Percentiles rank a stretch among this genome's conserved stretches.
These are phyloP conservation scores for Rhinocladiella mackenziei DNA, from an alignment of 2,329 filamentous ascomycete genomes.

Conservation along the genomic window DNA sequence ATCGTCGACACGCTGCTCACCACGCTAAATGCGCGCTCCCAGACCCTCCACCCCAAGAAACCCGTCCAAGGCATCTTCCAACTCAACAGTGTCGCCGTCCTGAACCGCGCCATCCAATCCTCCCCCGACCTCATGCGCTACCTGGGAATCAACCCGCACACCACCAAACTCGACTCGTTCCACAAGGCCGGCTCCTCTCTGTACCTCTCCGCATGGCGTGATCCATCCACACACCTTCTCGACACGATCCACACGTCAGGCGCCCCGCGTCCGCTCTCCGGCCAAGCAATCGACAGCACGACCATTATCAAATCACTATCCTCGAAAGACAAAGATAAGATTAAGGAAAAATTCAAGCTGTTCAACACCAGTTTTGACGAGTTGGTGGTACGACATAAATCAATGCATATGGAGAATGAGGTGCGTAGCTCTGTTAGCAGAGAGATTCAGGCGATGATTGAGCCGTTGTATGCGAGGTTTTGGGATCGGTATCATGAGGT, in stretches of 20 bases:
- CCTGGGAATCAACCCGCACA: constrained; percentile 59
- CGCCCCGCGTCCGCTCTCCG: constrained; percentile 64
- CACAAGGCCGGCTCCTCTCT: constrained; percentile 77
- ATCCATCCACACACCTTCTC: constrained; percentile 76
- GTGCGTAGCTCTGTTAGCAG: constrained; percentile 74
- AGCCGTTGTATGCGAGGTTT: constrained; percentile 90
- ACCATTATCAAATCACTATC: constrained; percentile 77
- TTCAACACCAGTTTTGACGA: constrained; percentile 93
- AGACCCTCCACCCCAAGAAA: constrained; percentile 69
- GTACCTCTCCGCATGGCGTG: constrained; percentile 85
- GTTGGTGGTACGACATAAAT: constrained; percentile 75
- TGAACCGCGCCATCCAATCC: constrained; percentile 77
- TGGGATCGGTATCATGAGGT: constrained; percentile 97
- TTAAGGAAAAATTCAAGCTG: constrained; percentile 90
- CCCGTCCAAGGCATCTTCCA: constrained; percentile 81
- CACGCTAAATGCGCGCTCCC: constrained; percentile 70
- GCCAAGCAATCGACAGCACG: constrained; percentile 64
- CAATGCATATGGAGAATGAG: constrained; percentile 83
- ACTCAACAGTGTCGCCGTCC: constrained; percentile 77
- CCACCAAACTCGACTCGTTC: constrained; percentile 70
- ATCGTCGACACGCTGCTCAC: constrained; percentile 77
- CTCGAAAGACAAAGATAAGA: constrained; percentile 89
- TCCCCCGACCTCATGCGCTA: constrained; percentile 70
- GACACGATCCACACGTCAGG: constrained; percentile 85
- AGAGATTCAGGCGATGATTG: constrained; percentile 86